phyloP scores from a whole-genome alignment of 129 eudicot species.

The Arctium lappa region DNA sequence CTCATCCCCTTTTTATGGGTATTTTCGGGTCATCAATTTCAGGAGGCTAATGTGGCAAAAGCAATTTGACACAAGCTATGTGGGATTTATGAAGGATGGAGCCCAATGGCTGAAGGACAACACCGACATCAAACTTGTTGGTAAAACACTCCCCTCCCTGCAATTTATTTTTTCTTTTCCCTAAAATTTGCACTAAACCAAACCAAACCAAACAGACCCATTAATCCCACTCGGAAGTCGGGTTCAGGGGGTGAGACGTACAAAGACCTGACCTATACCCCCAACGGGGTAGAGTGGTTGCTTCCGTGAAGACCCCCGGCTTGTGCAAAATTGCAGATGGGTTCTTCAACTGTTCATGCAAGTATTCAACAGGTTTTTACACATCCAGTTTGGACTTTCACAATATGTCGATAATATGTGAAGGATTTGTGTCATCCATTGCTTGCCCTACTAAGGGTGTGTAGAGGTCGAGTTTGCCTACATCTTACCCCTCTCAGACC shows the following conservation, averaged over 20 bases:
- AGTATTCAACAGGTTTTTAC: no score
- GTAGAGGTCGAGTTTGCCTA: no score
- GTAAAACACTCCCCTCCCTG: slow-evolving; percentile 20
- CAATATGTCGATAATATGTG: no score
- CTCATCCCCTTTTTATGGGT: background rate
- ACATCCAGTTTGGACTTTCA: no score
- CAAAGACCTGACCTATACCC: background rate
- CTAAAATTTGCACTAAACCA: background rate
- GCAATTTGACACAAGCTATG: slow-evolving; percentile 48
- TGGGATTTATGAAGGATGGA: slow-evolving; percentile 59
- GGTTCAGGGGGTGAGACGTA: background rate
- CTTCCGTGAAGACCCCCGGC: background rate
- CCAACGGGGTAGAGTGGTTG: background rate
- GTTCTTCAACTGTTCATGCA: no score
- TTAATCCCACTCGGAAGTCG: background rate
- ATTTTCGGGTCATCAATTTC: slow-evolving; percentile 1
- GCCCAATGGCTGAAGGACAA: slow-evolving; percentile 66
- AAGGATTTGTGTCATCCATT: no score
- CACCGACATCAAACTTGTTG: slow-evolving; percentile 73
- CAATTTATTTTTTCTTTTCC: background rate
- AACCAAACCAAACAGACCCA: background rate
- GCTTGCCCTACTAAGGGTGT: no score
- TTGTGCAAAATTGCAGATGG: no score
- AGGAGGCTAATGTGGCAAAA: slow-evolving; percentile 50
- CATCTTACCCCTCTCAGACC: no score